A percentile compares a stretch with the other conserved stretches of the same genome.
Evolutionary conservation across 371 early-diverging fungal genomes (phyloP).

Genomic region (Capniomyces stellatus): DNA sequence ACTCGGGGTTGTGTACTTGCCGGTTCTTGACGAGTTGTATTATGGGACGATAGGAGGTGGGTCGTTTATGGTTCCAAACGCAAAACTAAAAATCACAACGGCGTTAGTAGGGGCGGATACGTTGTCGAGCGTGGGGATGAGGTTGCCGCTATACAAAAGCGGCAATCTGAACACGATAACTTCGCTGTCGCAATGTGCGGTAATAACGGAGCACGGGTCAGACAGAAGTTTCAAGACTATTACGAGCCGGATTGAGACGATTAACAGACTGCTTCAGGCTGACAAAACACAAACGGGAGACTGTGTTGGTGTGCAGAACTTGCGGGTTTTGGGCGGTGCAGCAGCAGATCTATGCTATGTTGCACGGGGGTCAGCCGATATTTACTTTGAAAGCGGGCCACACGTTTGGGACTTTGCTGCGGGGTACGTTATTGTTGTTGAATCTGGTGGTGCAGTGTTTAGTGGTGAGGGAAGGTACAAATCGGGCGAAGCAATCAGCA

Average conservation of each 20-base stretch:
- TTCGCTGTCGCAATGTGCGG: slow-evolving; percentile 42
- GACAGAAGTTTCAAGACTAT: slow-evolving; percentile 37
- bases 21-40: slow-evolving; percentile 57
- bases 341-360: slow-evolving; percentile 59
- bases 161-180: slow-evolving; percentile 35
- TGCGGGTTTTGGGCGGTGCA: slow-evolving; percentile 66
- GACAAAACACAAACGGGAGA: slow-evolving; percentile 9
- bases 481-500: slow-evolving; percentile 4
- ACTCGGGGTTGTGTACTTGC: slow-evolving; percentile 83
- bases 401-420: slow-evolving; percentile 67
- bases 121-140: slow-evolving; percentile 11
- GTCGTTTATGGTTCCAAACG: slow-evolving; percentile 5
- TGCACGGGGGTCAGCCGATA: slow-evolving; percentile 66
- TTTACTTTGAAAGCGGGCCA: slow-evolving; percentile 81
- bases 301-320: slow-evolving; percentile 41
- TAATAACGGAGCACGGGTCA: slow-evolving; percentile 73
- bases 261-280: slow-evolving; percentile 25
- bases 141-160: slow-evolving; percentile 33
- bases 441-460: slow-evolving; percentile 55
- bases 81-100: neutral
- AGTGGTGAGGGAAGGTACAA: slow-evolving; percentile 29
- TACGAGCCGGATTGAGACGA: slow-evolving; percentile 43
- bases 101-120: neutral
- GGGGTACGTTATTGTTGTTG: slow-evolving; percentile 46
- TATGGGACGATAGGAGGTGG: slow-evolving; percentile 15